Evolutionary conservation across 2,329 filamentous ascomycete species (phyloP), one percentile per base, ranked within the genome.

Genomic region (Aureobasidium mangrovei): DNA sequence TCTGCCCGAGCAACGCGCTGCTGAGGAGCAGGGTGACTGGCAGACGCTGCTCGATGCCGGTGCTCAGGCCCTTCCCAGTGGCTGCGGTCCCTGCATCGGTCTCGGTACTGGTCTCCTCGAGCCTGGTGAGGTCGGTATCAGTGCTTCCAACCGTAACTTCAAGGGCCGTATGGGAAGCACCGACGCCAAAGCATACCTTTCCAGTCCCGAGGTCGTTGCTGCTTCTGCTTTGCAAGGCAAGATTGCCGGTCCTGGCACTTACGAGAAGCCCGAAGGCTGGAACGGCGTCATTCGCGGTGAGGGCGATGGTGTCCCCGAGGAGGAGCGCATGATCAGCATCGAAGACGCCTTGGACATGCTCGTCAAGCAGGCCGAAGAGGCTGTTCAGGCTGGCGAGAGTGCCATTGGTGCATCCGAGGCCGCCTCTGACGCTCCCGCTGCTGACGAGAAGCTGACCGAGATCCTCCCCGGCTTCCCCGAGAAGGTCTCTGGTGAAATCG

Each of bases 131-230:
- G 83, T 90, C 7, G 90, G 90, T 26, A 91, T 96, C 61, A 84
- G 78, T 57, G 88, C 89, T 0, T 83, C 78, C 49, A 96, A 96
- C 74, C 78, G 91, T 8, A 95, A 95, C 69, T 96, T 91, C 76
- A 90, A 91, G 70, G 91, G 90, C 0, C 82, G 91, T 2, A 94
- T 96, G 87, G 91, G 91, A 3, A 84, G 80, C 10, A 82, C 79
- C 2, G 81, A 87, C 4, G 87, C 89, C 0, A 83, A 89, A 64
- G 88, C 89, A 0, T 96, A 95, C 67, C 82, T 96, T 0, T 86
- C 85, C 4, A 91, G 86, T 60, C 91, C 93, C 0, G 91, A 96
- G 64, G 84, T 95, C 2, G 91, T 97, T 0, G 91, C 91, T 3
- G 91, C 93, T 6, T 94, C 88, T 63, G 91, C 91, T 2, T 72